These are phyloP conservation scores for Cutaneotrichosporon cyanovorans DNA, from an alignment of 1,284 basidiomycete species.

Conservation along the genomic window DNA sequence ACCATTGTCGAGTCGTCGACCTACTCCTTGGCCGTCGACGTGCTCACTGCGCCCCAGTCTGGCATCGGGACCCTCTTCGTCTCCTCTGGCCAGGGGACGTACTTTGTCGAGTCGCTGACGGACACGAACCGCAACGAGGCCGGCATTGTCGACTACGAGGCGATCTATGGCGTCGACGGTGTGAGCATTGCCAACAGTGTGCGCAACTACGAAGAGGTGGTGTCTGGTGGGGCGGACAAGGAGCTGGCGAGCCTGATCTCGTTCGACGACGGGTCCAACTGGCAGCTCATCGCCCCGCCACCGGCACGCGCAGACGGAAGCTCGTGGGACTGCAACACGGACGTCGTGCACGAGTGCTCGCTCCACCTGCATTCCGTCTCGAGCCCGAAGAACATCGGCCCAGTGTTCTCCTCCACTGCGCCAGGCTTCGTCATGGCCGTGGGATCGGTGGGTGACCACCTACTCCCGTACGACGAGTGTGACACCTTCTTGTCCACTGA, in stretches of 20 bases:
- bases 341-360: conserved; percentile 59
- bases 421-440: conserved; percentile 94
- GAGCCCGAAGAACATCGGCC: conserved; percentile 81
- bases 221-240: conserved; percentile 58
- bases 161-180: conserved; percentile 84
- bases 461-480: conserved; percentile 72
- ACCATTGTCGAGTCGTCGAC: conserved; percentile 90
- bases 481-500: conserved; percentile 91
- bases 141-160: conserved; percentile 92
- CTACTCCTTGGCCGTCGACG: conserved; percentile 89
- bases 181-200: conserved; percentile 86
- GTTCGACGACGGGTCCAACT: conserved; percentile 83
- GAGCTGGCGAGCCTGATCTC: conserved; percentile 71
- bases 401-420: conserved; percentile 86
- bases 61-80: conserved; percentile 86
- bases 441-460: conserved; percentile 67
- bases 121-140: conserved; percentile 81
- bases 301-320: conserved; percentile 56
- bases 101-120: conserved; percentile 82
- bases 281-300: conserved; percentile 66
- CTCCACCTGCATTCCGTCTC: conserved; percentile 90
- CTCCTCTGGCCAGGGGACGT: conserved; percentile 88
- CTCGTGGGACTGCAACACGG: conserved; percentile 56
- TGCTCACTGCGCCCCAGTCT: conserved; percentile 65
- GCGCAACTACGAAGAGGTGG: conserved; percentile 70